Evolutionary conservation across 2,329 filamentous ascomycete species (phyloP).

Genomic region (Colletotrichum orchidophilum): DNA sequence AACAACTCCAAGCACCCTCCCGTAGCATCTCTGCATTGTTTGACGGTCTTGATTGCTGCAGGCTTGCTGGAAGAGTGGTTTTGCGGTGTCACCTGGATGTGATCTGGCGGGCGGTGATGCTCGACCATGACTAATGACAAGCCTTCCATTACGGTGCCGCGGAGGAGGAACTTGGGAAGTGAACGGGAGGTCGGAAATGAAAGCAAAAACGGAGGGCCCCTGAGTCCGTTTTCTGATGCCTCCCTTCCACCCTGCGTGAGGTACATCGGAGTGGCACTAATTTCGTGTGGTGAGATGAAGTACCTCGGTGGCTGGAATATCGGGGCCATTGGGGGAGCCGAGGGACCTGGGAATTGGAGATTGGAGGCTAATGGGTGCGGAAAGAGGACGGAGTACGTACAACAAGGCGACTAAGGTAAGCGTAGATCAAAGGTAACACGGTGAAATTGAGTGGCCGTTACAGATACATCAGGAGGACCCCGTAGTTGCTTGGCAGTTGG

Average conservation of each 20-base stretch:
- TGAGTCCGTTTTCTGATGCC: background rate
- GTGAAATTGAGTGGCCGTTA: slow-evolving; percentile 14
- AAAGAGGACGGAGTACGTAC: background rate
- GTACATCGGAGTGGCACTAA: background rate
- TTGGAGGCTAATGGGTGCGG: background rate
- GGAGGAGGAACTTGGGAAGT: background rate
- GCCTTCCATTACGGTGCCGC: slow-evolving; percentile 16
- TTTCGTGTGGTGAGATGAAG: background rate
- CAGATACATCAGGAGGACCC: slow-evolving; percentile 3
- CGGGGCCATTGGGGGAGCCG: background rate
- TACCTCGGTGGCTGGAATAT: background rate
- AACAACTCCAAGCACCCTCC: background rate
- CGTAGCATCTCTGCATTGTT: too few species aligned
- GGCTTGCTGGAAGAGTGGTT: background rate
- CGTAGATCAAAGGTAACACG: background rate
- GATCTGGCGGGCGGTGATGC: background rate
- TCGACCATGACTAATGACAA: slow-evolving; percentile 13
- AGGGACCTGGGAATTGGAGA: background rate
- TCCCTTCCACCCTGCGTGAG: background rate
- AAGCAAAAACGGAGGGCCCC: background rate
- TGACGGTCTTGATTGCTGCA: background rate
- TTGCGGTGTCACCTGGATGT: slow-evolving; percentile 1
- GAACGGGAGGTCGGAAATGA: background rate
- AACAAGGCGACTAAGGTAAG: background rate
- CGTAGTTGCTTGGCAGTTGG: background rate